Evolutionary conservation across 2,329 filamentous ascomycete species (phyloP).

Genomic region (Esteya vermicola): DNA sequence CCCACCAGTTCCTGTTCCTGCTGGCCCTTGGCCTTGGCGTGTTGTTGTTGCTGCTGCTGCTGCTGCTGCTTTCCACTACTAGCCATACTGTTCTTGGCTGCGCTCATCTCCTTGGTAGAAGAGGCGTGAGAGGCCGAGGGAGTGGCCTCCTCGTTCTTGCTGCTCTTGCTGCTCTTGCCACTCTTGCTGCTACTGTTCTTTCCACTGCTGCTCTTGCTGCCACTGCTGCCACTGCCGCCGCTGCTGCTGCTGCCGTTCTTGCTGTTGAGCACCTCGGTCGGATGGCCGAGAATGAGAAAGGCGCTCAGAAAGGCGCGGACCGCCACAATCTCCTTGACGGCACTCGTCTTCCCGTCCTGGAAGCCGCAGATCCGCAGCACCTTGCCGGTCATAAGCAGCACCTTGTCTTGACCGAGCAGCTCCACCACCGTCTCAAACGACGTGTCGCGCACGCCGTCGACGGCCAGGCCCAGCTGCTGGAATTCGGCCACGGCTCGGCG

Average conservation of each 20-base stretch:
- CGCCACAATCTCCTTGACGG: slow-evolving; percentile 53
- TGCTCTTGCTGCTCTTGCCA: neutral
- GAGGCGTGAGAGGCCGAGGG: too few relatives aligned
- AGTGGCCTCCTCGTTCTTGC: too few relatives aligned
- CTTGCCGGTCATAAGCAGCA: slow-evolving; percentile 50
- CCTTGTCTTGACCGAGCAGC: slow-evolving; percentile 50
- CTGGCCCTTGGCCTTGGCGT: slow-evolving; percentile 17
- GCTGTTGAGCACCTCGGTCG: slow-evolving; percentile 61
- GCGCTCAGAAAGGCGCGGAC: slow-evolving; percentile 67
- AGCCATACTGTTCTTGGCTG: too few relatives aligned
- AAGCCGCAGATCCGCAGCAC: slow-evolving; percentile 58
- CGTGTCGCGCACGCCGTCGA: slow-evolving; percentile 54
- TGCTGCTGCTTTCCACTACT: too few relatives aligned
- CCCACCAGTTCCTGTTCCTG: slow-evolving; percentile 57
- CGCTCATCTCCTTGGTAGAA: too few relatives aligned
- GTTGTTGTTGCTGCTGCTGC: neutral
- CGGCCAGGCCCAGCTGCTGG: slow-evolving; percentile 49
- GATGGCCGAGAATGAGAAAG: slow-evolving; percentile 67
- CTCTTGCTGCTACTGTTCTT: neutral
- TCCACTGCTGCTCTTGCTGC: neutral
- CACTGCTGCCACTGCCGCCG: neutral
- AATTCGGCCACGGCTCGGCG: slow-evolving; percentile 52
- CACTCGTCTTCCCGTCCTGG: slow-evolving; percentile 47
- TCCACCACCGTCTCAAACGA: slow-evolving; percentile 62
- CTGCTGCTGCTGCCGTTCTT: slow-evolving; percentile 31